These are phyloP conservation scores for Cicer bijugum DNA, from an alignment of 306 rosid genomes.

Conservation along the genomic window DNA sequence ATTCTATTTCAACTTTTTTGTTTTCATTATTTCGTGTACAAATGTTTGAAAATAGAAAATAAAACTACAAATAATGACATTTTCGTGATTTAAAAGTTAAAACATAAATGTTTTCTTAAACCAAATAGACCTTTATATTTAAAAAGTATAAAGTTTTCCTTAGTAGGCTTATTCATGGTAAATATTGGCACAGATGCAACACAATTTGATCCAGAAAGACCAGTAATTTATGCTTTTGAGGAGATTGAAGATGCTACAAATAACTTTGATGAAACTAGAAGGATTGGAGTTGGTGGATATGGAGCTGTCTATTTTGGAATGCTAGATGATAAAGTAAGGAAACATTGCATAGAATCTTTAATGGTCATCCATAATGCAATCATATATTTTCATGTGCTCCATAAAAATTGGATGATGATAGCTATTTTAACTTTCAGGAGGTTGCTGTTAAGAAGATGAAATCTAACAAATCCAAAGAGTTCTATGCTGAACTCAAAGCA, in stretches of 20 bases:
- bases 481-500: constrained; percentile 81
- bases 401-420: constrained; percentile 28
- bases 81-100: neutral
- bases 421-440: constrained; percentile 61
- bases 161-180: constrained; percentile 38
- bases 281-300: constrained; percentile 83
- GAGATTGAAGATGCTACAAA: constrained; percentile 74
- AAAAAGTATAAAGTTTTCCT: neutral
- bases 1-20: neutral
- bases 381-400: constrained; percentile 27
- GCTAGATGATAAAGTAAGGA: constrained; percentile 63
- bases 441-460: constrained; percentile 86
- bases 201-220: constrained; percentile 69
- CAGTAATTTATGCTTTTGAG: constrained; percentile 56
- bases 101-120: neutral
- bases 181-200: constrained; percentile 53
- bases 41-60: neutral
- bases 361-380: neutral
- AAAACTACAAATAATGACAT: neutral
- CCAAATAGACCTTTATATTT: neutral
- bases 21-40: neutral
- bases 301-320: constrained; percentile 77
- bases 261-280: constrained; percentile 63
- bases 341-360: constrained; percentile 27
- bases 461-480: constrained; percentile 77